Percentiles rank a stretch among this genome's conserved stretches.
These are phyloP conservation scores for Larix sibirica DNA, from an alignment of 83 land plant genomes.

Conservation along the genomic window DNA sequence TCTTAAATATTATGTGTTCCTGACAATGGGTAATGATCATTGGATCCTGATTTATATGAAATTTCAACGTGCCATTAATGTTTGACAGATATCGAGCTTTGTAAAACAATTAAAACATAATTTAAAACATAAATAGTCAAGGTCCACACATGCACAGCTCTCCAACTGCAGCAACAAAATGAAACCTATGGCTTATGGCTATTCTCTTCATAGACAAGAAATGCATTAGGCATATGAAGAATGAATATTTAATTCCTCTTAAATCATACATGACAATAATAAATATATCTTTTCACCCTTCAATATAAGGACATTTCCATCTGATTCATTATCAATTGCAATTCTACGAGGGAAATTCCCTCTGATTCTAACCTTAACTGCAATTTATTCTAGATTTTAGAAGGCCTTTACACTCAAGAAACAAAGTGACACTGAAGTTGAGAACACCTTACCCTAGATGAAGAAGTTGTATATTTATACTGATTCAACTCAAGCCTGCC, in stretches of 20 bases:
- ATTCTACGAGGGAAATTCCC: too few relatives aligned
- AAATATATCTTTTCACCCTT: too few relatives aligned
- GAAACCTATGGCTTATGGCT: constrained; percentile 25
- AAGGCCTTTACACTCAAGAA: not conserved
- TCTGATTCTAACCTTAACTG: too few relatives aligned
- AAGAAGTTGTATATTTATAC: not conserved
- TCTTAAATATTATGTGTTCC: too few relatives aligned
- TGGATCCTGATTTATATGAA: too few relatives aligned
- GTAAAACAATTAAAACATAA: not conserved
- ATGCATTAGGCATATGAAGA: not conserved
- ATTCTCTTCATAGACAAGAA: not conserved
- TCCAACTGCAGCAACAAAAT: not conserved
- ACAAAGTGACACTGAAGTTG: not conserved
- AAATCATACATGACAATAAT: too few relatives aligned
- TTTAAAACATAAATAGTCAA: not conserved
- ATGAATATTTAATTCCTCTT: not conserved
- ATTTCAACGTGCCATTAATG: too few relatives aligned
- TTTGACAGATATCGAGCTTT: too few relatives aligned
- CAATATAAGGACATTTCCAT: too few relatives aligned
- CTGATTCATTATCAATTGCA: too few relatives aligned
- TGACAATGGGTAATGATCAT: too few relatives aligned
- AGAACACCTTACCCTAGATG: constrained; percentile 12
- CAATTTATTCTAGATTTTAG: not conserved
- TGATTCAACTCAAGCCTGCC: not conserved
- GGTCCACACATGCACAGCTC: not conserved